Base-by-base conservation (phyloP, 371 early-diverging fungal genomes). In the Caulochytrium protostelioides region DNA sequence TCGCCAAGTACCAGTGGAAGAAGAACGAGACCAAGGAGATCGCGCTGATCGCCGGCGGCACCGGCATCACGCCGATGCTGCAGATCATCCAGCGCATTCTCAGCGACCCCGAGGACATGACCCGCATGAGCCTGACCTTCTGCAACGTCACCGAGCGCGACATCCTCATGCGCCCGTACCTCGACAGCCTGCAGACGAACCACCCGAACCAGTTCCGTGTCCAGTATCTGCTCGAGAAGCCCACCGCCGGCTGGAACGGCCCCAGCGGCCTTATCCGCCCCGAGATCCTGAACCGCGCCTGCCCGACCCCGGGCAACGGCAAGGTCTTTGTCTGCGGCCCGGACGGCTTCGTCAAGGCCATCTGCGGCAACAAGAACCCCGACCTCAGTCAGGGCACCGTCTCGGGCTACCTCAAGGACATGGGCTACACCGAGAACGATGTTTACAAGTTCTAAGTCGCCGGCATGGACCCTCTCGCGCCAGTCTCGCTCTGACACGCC, bases 31-130 rank as follows among this genome's bases (percentile, higher is more conserved):
- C 71, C 36, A 59, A 71, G 38, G 54, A 83, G 43, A 65, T 92
- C 17, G 87, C 79, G 25, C 64, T 97, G 76, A 65, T 79, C 37
- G 70, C 71, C 18, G 90, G 92, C 38, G 95, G 98, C 24, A 76
- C 94, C 15, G 87, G 91, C 33, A 75, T 83, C 39, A 82, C 83
- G 1, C 83, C 83, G 22, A 83, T 83, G 83, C 62, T 71, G 39
- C 82, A 79, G 47, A 59, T 84, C 39, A 72, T 83, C 37, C 74
- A 73, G 40, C 75, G 75, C 24, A 61, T 84, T 31, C 47, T 71
- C 45, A 66, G 62, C 38, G 72, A 83, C 47, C 80, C 82, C 18
- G 48, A 59, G 22, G 81, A 83, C 48, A 74, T 64, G 52, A 81
- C 83, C 22, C 50, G 57, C 29, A n/a, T n/a, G n/a, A 73, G 48